Evolutionary conservation across 345 rosid species (phyloP).

Genomic region (Pistacia atlantica): DNA sequence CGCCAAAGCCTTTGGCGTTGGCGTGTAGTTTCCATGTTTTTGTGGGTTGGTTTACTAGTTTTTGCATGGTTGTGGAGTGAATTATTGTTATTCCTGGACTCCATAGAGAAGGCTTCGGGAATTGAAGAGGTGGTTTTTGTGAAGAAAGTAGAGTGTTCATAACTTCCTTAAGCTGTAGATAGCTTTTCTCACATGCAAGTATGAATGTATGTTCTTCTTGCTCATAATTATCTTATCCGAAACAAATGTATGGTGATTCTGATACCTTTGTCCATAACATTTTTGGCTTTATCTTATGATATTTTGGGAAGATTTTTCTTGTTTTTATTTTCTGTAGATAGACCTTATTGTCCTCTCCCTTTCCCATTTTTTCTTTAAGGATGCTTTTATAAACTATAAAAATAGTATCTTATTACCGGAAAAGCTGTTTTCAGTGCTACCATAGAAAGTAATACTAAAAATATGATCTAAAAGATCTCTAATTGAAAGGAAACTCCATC

Average conservation of each 20-base stretch:
- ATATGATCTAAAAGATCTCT: too few relatives aligned
- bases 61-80: conserved; percentile 15
- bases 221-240: conserved; percentile 22
- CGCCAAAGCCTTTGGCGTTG: conserved; percentile 50
- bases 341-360: not conserved
- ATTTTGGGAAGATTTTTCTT: conserved; percentile 1
- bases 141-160: conserved; percentile 48
- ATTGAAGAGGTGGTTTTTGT: conserved; percentile 25
- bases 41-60: conserved; percentile 6
- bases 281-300: not conserved
- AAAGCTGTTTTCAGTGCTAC: too few relatives aligned
- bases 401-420: not conserved
- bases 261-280: not conserved
- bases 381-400: too few relatives aligned
- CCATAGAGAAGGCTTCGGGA: conserved; percentile 25
- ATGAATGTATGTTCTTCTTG: not conserved
- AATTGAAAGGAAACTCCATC: not conserved
- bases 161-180: not conserved
- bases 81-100: conserved; percentile 10
- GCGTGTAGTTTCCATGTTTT: conserved; percentile 37
- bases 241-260: conserved; percentile 15
- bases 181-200: not conserved
- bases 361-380: too few relatives aligned
- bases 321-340: too few relatives aligned
- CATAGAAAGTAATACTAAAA: too few relatives aligned